These are phyloP conservation scores for Hibiscus trionum DNA, from an alignment of 345 rosid genomes.

Conservation along the genomic window DNA sequence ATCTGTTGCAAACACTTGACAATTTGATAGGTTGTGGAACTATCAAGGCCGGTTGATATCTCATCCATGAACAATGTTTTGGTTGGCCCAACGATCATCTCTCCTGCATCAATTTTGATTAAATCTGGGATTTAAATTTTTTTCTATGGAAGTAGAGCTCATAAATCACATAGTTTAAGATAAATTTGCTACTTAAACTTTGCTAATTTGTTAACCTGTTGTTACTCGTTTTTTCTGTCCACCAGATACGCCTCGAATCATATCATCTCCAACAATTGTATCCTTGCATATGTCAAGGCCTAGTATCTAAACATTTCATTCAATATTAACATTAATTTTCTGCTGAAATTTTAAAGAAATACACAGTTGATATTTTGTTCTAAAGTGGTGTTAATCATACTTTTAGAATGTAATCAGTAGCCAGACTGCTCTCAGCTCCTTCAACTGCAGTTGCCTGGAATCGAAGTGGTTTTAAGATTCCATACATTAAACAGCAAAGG, in stretches of 20 bases:
- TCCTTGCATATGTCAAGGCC: constrained; percentile 83
- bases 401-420: constrained; percentile 79
- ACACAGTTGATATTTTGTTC: not conserved
- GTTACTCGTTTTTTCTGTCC: constrained; percentile 83
- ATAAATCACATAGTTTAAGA: not conserved
- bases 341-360: not conserved
- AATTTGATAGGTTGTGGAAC: constrained; percentile 83
- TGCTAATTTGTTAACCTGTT: constrained; percentile 41
- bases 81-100: constrained; percentile 93
- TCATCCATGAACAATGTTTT: constrained; percentile 90
- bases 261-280: constrained; percentile 70
- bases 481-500: no score
- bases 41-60: constrained; percentile 88
- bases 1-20: constrained; percentile 80
- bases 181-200: not conserved
- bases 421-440: constrained; percentile 65
- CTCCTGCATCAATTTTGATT: constrained; percentile 36
- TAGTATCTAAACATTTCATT: constrained; percentile 37
- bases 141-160: not conserved
- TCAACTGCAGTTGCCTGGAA: constrained; percentile 67
- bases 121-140: not conserved
- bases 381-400: constrained; percentile 25
- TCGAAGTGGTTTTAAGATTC: not conserved
- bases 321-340: not conserved
- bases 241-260: constrained; percentile 75